Percentiles rank a stretch among this genome's conserved stretches.
phyloP scores from a whole-genome alignment of 2,329 filamentous ascomycete species.

The Rutstroemia sp. region DNA sequence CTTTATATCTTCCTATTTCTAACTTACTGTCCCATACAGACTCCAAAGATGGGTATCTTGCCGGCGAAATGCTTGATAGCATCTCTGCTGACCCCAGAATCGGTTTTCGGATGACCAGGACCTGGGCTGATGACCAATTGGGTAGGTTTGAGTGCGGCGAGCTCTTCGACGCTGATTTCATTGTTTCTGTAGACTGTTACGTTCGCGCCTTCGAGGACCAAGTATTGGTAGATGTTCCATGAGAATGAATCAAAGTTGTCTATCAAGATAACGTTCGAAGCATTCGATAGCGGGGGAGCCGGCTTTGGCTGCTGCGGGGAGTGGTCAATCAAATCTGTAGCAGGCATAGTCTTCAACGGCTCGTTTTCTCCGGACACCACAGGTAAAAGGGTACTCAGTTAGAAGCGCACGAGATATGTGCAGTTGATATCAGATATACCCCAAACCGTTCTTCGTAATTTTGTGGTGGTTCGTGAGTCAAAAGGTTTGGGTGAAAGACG shows the following conservation, averaged over 20 bases:
- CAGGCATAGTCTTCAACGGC: constrained; percentile 31
- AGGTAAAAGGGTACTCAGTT: background rate
- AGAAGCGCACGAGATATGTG: too few species aligned
- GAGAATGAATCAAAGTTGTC: constrained; percentile 99
- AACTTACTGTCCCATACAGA: constrained; percentile 91
- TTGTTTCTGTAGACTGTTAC: constrained; percentile 92
- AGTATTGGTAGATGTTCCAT: constrained; percentile 98
- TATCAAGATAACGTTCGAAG: constrained; percentile 87
- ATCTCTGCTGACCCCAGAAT: constrained; percentile 89
- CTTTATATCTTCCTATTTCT: constrained; percentile 8
- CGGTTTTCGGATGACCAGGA: constrained; percentile 83
- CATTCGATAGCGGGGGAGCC: constrained; percentile 64
- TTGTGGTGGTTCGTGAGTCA: too few species aligned
- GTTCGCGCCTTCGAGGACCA: constrained; percentile 87
- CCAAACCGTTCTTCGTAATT: too few species aligned
- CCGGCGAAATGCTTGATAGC: constrained; percentile 87
- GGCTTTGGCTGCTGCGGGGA: constrained; percentile 79
- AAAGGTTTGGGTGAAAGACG: too few species aligned
- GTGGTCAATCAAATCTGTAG: constrained; percentile 59
- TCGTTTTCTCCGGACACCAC: background rate
- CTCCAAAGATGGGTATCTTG: constrained; percentile 92
- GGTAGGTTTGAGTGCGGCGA: constrained; percentile 78
- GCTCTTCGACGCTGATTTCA: constrained; percentile 75
- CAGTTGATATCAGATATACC: too few species aligned
- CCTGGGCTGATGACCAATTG: constrained; percentile 94